phyloP scores from a whole-genome alignment of 2,329 filamentous ascomycete species.

The Talaromyces sp. region DNA sequence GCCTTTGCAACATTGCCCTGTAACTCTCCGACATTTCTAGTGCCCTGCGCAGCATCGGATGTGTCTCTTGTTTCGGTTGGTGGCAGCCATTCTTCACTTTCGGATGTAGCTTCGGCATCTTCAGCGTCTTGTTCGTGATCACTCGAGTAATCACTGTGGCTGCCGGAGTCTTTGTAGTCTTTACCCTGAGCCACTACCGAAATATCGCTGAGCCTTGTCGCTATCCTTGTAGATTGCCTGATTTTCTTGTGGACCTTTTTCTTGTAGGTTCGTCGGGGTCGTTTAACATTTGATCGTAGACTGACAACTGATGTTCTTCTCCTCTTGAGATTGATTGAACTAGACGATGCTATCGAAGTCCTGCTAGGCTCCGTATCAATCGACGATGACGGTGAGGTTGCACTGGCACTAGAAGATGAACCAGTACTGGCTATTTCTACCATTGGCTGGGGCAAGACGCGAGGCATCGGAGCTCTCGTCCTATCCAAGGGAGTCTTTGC shows the following conservation, averaged over 20 bases:
- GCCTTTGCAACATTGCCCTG: conserved; percentile 3
- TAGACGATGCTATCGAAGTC: conserved; percentile 29
- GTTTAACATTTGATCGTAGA: background rate
- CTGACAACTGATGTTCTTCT: background rate
- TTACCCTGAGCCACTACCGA: background rate
- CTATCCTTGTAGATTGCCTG: conserved; percentile 9
- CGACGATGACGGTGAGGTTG: conserved; percentile 18
- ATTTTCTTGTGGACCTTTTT: background rate
- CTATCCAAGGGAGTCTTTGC: conserved; percentile 44
- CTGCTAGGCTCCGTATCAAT: conserved; percentile 26
- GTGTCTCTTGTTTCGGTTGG: conserved; percentile 2
- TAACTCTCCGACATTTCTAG: background rate
- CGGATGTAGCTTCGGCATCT: background rate
- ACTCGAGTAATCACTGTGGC: background rate
- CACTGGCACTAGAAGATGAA: conserved; percentile 23
- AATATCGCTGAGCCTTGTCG: conserved; percentile 1
- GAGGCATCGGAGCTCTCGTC: conserved; percentile 18
- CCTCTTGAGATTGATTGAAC: conserved; percentile 13
- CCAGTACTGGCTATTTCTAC: conserved; percentile 6
- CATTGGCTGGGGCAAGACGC: conserved; percentile 9
- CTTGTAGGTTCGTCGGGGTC: background rate
- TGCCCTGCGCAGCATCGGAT: conserved; percentile 14
- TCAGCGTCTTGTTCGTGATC: background rate
- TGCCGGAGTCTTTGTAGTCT: background rate
- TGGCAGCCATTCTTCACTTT: background rate